These are phyloP conservation scores for Colletotrichum costaricense DNA, from an alignment of 2,329 filamentous ascomycete genomes.

Conservation along the genomic window DNA sequence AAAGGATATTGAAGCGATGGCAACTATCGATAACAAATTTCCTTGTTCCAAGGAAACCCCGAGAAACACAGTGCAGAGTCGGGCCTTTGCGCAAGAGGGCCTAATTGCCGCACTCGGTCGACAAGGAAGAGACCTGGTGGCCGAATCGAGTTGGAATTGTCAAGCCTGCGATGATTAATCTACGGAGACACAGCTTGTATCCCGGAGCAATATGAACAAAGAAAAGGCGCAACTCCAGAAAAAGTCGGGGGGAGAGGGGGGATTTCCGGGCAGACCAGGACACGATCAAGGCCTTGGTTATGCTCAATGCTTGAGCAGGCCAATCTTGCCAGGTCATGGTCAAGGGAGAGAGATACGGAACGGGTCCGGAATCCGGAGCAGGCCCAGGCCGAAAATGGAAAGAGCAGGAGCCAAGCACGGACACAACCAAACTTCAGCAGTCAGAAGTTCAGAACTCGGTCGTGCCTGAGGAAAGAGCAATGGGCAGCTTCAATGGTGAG, in stretches of 20 bases:
- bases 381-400: neutral
- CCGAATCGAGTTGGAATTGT: neutral
- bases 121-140: constrained; percentile 22
- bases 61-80: constrained; percentile 4
- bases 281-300: neutral
- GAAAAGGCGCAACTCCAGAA: neutral
- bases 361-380: constrained; percentile 3
- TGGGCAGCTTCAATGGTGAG: neutral
- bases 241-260: neutral
- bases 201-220: neutral
- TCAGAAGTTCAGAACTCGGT: neutral
- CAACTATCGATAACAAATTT: constrained; percentile 20
- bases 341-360: neutral
- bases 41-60: constrained; percentile 19
- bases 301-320: neutral
- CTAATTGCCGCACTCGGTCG: constrained; percentile 2
- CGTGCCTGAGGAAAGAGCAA: neutral
- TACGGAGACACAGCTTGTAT: neutral
- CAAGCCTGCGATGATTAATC: neutral
- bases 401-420: neutral
- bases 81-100: constrained; percentile 23
- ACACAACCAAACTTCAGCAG: neutral
- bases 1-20: constrained; percentile 11
- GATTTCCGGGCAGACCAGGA: neutral
- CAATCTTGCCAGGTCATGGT: constrained; percentile 1